phyloP scores from a whole-genome alignment of 441 rosid species.

The Corymbia citriodora region DNA sequence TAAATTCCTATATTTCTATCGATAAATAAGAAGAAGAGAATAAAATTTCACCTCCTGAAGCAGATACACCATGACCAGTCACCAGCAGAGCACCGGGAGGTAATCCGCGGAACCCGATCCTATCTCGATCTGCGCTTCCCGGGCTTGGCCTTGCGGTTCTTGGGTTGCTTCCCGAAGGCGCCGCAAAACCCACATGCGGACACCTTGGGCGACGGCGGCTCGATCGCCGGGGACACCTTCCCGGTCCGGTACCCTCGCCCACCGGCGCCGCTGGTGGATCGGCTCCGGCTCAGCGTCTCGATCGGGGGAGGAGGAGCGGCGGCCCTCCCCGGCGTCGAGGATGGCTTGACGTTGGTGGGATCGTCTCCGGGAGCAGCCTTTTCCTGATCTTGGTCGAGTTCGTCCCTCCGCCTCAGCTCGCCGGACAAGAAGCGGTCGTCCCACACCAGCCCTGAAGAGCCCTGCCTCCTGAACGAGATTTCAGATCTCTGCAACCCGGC shows the following conservation, averaged over 20 bases:
- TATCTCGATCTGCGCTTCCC: conserved; percentile 7
- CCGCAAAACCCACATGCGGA: conserved; percentile 14
- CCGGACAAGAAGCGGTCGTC: conserved; percentile 5
- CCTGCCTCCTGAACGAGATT: conserved; percentile 13
- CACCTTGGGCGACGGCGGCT: conserved; percentile 16
- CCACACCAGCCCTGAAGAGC: conserved; percentile 18
- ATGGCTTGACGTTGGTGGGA: neutral
- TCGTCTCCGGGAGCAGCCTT: neutral
- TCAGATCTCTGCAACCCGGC: conserved; percentile 15
- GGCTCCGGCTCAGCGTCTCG: conserved; percentile 5
- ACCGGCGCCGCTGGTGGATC: conserved; percentile 2
- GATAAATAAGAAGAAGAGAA: neutral
- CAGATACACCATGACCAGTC: neutral
- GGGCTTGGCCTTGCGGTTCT: neutral
- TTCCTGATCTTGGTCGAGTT: neutral
- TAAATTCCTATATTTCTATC: neutral
- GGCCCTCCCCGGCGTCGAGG: neutral
- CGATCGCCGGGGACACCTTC: conserved; percentile 1
- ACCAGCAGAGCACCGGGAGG: neutral
- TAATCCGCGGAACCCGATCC: neutral
- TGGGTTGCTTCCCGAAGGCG: conserved; percentile 4
- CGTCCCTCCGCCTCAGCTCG: neutral
- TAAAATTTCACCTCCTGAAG: neutral
- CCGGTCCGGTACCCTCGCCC: conserved; percentile 8
- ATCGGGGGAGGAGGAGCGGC: neutral